Evolutionary conservation across 306 rosid genomes (phyloP), one percentile per base, ranked within the genome.

Genomic region (Gillenia trifoliata): DNA sequence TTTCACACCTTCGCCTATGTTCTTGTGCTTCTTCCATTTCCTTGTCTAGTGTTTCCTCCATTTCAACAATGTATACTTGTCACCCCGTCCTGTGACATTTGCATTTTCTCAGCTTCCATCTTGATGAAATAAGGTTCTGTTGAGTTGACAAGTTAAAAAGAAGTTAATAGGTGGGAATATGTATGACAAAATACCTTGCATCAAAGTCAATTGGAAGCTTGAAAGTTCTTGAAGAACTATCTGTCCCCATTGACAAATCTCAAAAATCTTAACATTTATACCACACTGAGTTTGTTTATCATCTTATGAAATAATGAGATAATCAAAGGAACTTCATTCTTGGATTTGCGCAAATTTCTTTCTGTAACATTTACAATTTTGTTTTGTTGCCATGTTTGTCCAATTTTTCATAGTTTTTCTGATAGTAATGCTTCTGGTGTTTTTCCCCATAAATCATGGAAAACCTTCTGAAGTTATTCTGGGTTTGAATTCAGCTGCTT

Each of bases 401-500:
- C 33, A 54, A 41, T 28, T 68, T 52, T 25, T 45, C 49, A 30
- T 55, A 33, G 67, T 66, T 57, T 38, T 77, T n/a, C 80, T 64
- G 64, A 52, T 20, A 36, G 60, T 33, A 36, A 71, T 80, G 40
- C 61, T 66, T 78, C 23, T 79, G 66, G 57, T 61, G 49, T 36
- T 72, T 74, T 74, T n/a, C 41, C 61, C 64, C 59, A 34, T 79
- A 80, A 89, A 57, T 76, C 50, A 79, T 83, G 91, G 93, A 80
- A 83, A 62, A 83, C 70, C 81, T 79, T 89, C 96, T 93, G 96
- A 94, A 87, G 71, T 82, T 87, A 90, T 92, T 89, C 85, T 87
- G 90, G 85, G 85, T 92, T 95, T 95, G 97, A 94, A 92, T 90
- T 95, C 98, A 92, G 98, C 97, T 95, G 88, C 93, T 91, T 94